Evolutionary conservation across 1,139 yeast species (phyloP), one percentile per base, ranked within the genome.

Genomic region (Hyphopichia fennica): DNA sequence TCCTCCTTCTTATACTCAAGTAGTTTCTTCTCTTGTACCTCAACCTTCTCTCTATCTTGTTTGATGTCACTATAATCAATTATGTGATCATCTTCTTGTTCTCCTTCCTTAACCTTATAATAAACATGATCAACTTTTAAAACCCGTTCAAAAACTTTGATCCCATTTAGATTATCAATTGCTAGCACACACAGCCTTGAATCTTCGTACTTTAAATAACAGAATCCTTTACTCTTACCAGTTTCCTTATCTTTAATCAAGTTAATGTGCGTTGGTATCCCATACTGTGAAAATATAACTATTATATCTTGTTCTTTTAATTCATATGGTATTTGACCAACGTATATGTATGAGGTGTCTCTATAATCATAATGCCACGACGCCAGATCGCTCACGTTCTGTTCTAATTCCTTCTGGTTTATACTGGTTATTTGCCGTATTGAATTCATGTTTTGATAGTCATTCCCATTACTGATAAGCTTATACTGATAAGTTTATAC

Each of bases 341-440:
- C 81, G 54, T 65, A 77, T 38, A 72, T 58, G 45, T 69, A 71
- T n/a, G 68, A 60, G 0, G 95, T 79, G 50, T 89, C 93, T 27
- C 72, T 69, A 57, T 84, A 89, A 50, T 91, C 96, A 50, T 81
- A 75, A 57, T 91, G 98, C 98, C 98, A 91, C 10, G 96, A 88
- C 1, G 86, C 87, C 6, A 72, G 67, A 34, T 76, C 75, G 0
- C 83, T 60, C 0, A 82, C 76, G n/a, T 84, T 82, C 15, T 67
- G 66, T 17, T 73, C 77, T 20, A 91, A 69, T 57, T 91, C 98
- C 45, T 72, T 73, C 43, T 81, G 80, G 56, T 84, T 89, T 40
- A 89, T 75, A 40, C 71, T 70, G 52, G 82, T 77, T 28, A 85
- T 81, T 47, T 78, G 75, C 42, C 65, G 64, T 29, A 75, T 69